Evolutionary conservation across 2,329 filamentous ascomycete genomes (phyloP), one percentile per base, ranked within the genome.

Genomic region (Monosporascus sp.): DNA sequence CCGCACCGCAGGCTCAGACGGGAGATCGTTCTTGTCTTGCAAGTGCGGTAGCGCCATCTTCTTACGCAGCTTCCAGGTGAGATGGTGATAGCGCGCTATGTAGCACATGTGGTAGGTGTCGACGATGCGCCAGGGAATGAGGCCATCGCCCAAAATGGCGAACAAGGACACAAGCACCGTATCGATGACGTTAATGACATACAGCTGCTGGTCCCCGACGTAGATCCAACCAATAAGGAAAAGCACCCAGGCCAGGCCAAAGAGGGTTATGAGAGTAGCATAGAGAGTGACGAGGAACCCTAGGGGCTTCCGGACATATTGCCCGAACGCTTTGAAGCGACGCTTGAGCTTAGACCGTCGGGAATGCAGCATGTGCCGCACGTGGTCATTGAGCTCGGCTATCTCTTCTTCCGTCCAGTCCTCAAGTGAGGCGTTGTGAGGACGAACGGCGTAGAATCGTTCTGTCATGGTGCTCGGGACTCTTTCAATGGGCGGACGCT

Each of bases 171-270:
- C 86, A 15, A 89, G 75, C 27, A 87, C 76, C 60, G 85, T 84
- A 69, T 89, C 86, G 58, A 89, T 88, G 48, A 89, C 70, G 55
- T 89, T 83, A 60, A 88, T 82, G 38, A 81, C 69, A 57, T 89
- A 93, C 3, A 82, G 72, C 66, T 93, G 87, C 61, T 79, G 77
- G 31, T 83, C 81, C 20, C 88, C 89, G 20, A 93, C 86, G 57
- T 90, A 91, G 65, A 94, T 89, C 90, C 90, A 95, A 47, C 86
- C 89, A 66, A 96, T 96, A 51, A 95, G 74, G 71, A 93, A 94
- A n/a, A 95, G 79, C 1, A 96, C 90, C 90, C 90, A 96, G 0
- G 88, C 88, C 14, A 93, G 76, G 63, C 90, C 90, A 61, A 95
- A 96, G 0, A 92, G 75, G 0, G 90, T 94, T 61, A 96, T 92